Base-by-base conservation (phyloP, 23 red algal species). In the Gracilaria vermiculophylla region DNA sequence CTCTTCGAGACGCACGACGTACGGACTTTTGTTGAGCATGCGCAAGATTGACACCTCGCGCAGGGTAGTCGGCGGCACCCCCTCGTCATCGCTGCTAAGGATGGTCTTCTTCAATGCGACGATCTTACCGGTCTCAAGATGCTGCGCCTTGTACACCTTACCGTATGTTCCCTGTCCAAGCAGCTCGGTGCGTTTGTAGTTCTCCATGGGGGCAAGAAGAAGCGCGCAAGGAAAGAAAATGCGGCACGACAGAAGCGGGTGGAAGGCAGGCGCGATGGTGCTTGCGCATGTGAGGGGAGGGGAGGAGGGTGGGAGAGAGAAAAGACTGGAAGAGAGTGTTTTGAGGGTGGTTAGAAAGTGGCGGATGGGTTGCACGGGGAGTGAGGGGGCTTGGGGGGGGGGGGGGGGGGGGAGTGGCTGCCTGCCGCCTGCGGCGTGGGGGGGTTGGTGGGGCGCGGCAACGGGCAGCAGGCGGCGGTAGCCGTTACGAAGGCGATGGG, bases 31-130 rank as follows among this genome's bases (percentile, higher is more conserved):
- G 23, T 83, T 50, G 27, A 98, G 80, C 20, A 85, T 80, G 40
- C 92, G 91, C 27, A 98, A 62, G 43, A 98, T 98, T 20, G 85
- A 92, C 25, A 98, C 96, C 72, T 98, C 96, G 32, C 96, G 92
- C 41, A 98, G 69, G 51, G 96, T 98, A 19, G 96, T 98, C 3
- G 96, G 85, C 35, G 96, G 96, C 15, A 98, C 92, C 21, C 96
- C 96, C 70, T 98, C 96, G 58, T 94, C 96, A 53, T 98, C 96
- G 67, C 85, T 84, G 10, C 78, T 69, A 19, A 98, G 75, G 36
- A 94, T 88, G 37, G 92, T 98, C 52, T 98, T 98, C 75, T 98
- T 98, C 72, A 98, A 70, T 19, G 96, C 96, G 39, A 98, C 96
- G 72, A 92, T 69, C 77, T 92, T 87, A 45, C 89, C 89, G 17